Evolutionary conservation across 805 yeast genomes (phyloP), one percentile per base, ranked within the genome.

Genomic region (Blastobotrys attinorum): DNA sequence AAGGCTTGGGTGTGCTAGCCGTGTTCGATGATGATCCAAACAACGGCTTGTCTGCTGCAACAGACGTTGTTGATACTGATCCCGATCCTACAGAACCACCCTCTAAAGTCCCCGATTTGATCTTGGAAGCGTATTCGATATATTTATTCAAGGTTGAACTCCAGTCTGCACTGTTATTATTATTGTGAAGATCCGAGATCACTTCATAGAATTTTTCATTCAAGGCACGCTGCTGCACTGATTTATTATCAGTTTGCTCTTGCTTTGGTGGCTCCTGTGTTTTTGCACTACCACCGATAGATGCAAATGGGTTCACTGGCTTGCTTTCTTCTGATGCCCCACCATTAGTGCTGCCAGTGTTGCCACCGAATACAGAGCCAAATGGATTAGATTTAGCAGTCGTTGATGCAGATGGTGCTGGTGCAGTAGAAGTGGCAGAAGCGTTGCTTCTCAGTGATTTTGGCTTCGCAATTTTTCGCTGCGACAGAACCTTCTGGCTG

Each of bases 401-500:
- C 10, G 49, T 31, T 8, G 37, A 37, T 7, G 47, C 25, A 4
- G 31, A 32, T 39, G 48, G 48, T 13, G 36, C 39, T 13, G 38
- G 39, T n/a, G 45, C 45, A 6, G 45, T 47, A 18, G 46, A 22
- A 10, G 25, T 34, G 10, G 41, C 27, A 17, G 31, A 21, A n/a
- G 31, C 40, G n/a, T n/a, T n/a, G 3, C 20, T 22, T 18, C 35
- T 17, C 3, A 42, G 36, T 27, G 38, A 16, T 39, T 40, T 35
- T 15, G 47, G 43, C 37, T 29, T 39, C 13, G 48, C 46, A 8
- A 48, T 43, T 65, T 78, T 82, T 55, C 96, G 70, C 44, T 65
- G 71, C 22, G 87, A 75, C 73, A 87, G 61, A 4, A 76, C 79
- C 3, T 71, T 77, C 2, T 74, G 68, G 1, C 83, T 70, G 0